Percentiles rank a stretch among this genome's conserved stretches.
Evolutionary conservation across 148 eudicot species (phyloP).

Genomic region (Fallopia convolvulus): DNA sequence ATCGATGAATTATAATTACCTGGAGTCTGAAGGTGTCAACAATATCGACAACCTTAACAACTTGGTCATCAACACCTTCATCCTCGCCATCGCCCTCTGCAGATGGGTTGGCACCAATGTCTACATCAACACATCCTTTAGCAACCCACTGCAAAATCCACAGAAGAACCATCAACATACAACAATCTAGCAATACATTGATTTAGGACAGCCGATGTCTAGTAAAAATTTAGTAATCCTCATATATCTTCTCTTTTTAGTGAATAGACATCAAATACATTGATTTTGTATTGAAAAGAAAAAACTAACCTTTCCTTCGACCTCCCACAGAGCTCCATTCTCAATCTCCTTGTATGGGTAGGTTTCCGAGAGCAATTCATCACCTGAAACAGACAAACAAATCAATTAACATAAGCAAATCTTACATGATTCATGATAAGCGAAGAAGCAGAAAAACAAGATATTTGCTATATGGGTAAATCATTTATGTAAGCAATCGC

Average conservation of each 20-base stretch:
- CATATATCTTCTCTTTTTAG: too few species aligned
- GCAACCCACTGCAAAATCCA: constrained; percentile 63
- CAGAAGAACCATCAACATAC: not conserved
- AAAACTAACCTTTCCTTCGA: constrained; percentile 65
- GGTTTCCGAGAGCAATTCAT: constrained; percentile 86
- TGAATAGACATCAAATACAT: not conserved
- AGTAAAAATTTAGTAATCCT: too few species aligned
- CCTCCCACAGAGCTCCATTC: constrained; percentile 83
- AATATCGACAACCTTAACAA: constrained; percentile 55
- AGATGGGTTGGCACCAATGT: constrained; percentile 92
- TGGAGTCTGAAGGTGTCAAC: constrained; percentile 73
- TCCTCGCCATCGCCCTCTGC: constrained; percentile 80
- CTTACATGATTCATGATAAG: not conserved
- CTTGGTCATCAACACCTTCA: constrained; percentile 57
- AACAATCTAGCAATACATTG: not conserved
- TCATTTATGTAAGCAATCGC: not conserved
- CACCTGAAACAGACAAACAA: constrained; percentile 32
- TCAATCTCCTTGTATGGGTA: constrained; percentile 66
- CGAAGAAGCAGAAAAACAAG: not conserved
- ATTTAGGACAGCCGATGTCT: too few species aligned
- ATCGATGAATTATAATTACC: constrained; percentile 18
- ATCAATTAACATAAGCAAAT: not conserved
- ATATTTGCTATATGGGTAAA: not conserved
- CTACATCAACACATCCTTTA: constrained; percentile 56
- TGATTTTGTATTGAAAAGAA: not conserved